A percentile compares a stretch with the other conserved stretches of the same genome.
Evolutionary conservation across 208 protist genomes (phyloP).

Genomic region (Crithidia acanthocephali): DNA sequence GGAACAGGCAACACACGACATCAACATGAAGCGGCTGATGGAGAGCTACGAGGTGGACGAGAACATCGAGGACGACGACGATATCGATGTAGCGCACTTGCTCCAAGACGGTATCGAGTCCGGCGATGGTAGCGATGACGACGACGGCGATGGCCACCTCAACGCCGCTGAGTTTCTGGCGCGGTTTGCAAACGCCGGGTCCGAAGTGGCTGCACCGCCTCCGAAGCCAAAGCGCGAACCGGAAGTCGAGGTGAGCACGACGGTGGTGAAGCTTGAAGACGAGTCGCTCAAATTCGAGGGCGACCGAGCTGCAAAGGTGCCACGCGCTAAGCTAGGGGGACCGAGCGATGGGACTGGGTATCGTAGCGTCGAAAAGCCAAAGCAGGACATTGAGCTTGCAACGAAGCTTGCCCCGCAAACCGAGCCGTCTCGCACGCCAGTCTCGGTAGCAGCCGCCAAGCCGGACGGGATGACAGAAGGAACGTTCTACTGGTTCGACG

Average conservation of each 20-base stretch:
- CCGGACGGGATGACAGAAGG: constrained; percentile 27
- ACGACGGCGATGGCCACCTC: constrained; percentile 33
- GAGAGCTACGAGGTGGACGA: constrained; percentile 51
- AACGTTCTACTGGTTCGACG: constrained; percentile 90
- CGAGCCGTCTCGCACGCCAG: constrained; percentile 3
- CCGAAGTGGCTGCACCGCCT: not conserved
- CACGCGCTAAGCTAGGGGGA: not conserved
- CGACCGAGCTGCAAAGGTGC: constrained; percentile 5
- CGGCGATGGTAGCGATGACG: constrained; percentile 41
- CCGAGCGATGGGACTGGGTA: constrained; percentile 30
- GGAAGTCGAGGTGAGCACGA: constrained; percentile 8
- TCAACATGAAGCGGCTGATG: constrained; percentile 72
- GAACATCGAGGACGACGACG: constrained; percentile 39
- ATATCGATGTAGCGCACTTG: constrained; percentile 57
- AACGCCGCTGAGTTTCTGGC: constrained; percentile 41
- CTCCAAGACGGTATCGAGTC: constrained; percentile 39
- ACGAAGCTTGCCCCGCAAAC: constrained; percentile 19
- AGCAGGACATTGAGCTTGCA: constrained; percentile 32
- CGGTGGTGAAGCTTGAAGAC: constrained; percentile 40
- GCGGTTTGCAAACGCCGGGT: constrained; percentile 30
- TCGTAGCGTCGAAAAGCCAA: constrained; percentile 36
- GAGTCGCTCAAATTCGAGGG: constrained; percentile 30
- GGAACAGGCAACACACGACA: constrained; percentile 52
- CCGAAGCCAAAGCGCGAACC: constrained; percentile 13
- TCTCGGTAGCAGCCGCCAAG: constrained; percentile 5